Evolutionary conservation across 192 early-diverging fungal species (phyloP).

Genomic region (Coemansia javaensis): DNA sequence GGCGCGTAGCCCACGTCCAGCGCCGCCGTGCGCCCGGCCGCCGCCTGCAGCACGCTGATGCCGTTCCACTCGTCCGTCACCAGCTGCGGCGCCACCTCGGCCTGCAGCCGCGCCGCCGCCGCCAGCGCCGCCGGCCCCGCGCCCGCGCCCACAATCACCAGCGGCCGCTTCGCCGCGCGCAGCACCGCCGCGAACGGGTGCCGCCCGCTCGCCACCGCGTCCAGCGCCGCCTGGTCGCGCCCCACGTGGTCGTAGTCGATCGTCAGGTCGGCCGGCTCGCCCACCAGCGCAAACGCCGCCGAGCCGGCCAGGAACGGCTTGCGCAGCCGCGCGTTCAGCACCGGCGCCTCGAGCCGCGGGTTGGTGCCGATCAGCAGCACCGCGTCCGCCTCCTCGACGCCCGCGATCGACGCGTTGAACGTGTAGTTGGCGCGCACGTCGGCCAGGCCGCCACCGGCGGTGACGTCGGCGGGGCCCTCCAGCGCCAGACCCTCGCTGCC

Average conservation of each 20-base stretch:
- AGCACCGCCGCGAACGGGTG: constrained; percentile 74
- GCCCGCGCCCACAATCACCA: constrained; percentile 82
- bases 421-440: constrained; percentile 91
- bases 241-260: constrained; percentile 91
- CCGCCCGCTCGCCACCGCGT: constrained; percentile 61
- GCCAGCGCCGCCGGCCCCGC: constrained; percentile 65
- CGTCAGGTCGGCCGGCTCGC: constrained; percentile 71
- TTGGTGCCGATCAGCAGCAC: constrained; percentile 91
- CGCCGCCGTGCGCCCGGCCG: constrained; percentile 83
- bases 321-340: constrained; percentile 93
- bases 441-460: constrained; percentile 47
- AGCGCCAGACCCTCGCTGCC: constrained; percentile 82
- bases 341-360: constrained; percentile 92
- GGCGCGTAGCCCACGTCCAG: constrained; percentile 86
- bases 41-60: constrained; percentile 85
- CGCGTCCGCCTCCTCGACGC: constrained; percentile 90
- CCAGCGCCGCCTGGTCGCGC: constrained; percentile 56
- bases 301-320: constrained; percentile 85
- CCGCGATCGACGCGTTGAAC: constrained; percentile 76
- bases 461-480: constrained; percentile 49
- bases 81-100: constrained; percentile 61
- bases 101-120: constrained; percentile 65
- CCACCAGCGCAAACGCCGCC: constrained; percentile 77
- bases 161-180: constrained; percentile 78
- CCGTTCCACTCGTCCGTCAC: constrained; percentile 81